These are phyloP conservation scores for Paxillus rubicundulus DNA, from an alignment of 768 basidiomycete genomes.

Conservation along the genomic window DNA sequence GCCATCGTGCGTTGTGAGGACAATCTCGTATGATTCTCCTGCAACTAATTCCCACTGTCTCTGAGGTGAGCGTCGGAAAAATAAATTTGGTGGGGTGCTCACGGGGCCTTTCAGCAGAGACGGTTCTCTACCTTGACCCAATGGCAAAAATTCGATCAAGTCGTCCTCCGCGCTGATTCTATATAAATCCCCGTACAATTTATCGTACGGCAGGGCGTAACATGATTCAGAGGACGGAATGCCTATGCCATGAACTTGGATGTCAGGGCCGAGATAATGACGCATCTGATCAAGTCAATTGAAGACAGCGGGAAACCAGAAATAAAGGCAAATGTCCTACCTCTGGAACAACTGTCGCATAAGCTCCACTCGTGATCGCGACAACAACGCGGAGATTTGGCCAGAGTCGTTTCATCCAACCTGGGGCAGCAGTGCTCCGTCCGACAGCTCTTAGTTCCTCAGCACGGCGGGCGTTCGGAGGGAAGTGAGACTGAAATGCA, in stretches of 20 bases:
- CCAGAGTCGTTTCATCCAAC: conserved; percentile 6
- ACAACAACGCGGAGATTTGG: neutral
- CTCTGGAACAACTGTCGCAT: conserved; percentile 5
- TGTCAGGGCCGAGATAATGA: conserved; percentile 3
- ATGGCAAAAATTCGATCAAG: neutral
- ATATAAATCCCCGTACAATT: neutral
- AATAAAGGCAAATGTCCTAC: neutral
- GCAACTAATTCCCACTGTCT: conserved; percentile 5
- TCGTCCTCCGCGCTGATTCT: neutral
- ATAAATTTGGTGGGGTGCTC: too few relatives aligned
- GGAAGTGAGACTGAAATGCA: neutral
- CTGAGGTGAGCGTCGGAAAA: neutral
- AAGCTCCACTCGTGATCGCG: neutral
- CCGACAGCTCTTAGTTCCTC: conserved; percentile 4
- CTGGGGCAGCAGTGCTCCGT: neutral
- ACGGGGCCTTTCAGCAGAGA: neutral
- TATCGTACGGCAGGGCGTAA: neutral
- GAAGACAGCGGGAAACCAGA: neutral
- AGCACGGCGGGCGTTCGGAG: conserved; percentile 2
- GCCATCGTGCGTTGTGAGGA: conserved; percentile 2
- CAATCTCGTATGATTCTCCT: conserved; percentile 4
- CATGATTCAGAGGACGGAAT: neutral
- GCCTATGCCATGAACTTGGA: neutral
- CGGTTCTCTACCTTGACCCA: neutral
- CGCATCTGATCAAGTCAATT: neutral